Evolutionary conservation across 176 grass and related monocot genomes (phyloP).

Genomic region (Cenchrus fungigraminus): DNA sequence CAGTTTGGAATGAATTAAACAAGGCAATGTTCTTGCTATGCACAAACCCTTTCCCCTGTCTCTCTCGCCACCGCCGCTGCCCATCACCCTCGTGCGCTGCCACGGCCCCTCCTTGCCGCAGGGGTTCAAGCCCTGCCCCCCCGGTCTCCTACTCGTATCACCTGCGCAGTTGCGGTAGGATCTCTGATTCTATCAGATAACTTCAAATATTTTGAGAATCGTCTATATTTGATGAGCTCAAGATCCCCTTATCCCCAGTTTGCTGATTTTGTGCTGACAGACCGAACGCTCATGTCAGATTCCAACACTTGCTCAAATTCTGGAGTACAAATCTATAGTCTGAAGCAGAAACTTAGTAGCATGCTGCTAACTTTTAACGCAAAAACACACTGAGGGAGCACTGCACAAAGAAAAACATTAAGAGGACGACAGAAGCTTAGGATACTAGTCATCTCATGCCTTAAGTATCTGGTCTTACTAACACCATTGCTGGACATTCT

Average conservation of each 20-base stretch:
- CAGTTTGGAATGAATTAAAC: no score
- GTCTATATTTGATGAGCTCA: not conserved
- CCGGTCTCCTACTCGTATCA: no score
- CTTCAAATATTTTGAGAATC: not conserved
- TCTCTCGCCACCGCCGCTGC: no score
- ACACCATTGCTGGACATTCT: not conserved
- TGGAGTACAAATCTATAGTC: not conserved
- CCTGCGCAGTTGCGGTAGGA: no score
- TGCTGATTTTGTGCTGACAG: not conserved
- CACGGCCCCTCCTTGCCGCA: no score
- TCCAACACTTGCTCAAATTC: not conserved
- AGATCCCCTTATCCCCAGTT: not conserved
- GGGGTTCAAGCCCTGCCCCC: no score
- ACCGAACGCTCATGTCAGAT: not conserved
- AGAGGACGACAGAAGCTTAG: not conserved
- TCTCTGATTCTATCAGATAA: no score
- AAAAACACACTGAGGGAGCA: not conserved
- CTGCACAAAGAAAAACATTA: not conserved
- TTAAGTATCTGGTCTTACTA: not conserved
- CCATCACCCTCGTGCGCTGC: no score
- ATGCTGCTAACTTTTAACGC: not conserved
- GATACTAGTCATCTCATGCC: constrained; percentile 15
- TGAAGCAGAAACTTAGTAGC: constrained; percentile 13
- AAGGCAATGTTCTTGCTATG: no score
- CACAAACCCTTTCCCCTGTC: no score